A percentile compares a stretch with the other conserved stretches of the same genome.
phyloP scores from a whole-genome alignment of 345 rosid species.

The Ailanthus altissimus region DNA sequence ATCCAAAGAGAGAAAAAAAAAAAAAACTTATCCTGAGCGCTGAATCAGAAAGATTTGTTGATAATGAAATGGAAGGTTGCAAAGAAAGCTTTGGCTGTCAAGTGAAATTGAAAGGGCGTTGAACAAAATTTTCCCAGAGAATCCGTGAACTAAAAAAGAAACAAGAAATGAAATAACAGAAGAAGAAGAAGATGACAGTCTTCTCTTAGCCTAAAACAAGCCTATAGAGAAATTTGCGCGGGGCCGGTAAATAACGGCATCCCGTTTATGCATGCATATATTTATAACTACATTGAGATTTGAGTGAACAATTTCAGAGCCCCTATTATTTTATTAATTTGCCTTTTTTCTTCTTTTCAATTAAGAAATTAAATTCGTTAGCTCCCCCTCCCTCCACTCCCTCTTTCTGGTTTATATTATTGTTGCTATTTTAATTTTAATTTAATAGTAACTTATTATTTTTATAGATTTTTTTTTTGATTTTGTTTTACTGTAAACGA shows the following conservation, averaged over 20 bases:
- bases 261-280: not conserved
- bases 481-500: not conserved
- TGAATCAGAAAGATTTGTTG: no score
- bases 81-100: not conserved
- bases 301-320: no score
- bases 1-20: no score
- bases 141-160: not conserved
- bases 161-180: not conserved
- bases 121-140: not conserved
- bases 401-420: no score
- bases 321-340: no score
- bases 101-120: not conserved
- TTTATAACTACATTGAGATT: no score
- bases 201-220: not conserved
- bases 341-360: no score
- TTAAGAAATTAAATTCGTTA: no score
- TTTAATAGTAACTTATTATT: not conserved
- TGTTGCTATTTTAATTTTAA: not conserved
- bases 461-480: not conserved
- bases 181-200: not conserved
- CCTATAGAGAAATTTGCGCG: conserved; percentile 27
- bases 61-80: no score
- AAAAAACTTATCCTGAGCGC: no score
- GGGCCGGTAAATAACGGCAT: conserved; percentile 23
- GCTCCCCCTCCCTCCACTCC: no score